phyloP scores from a whole-genome alignment of 805 yeast species.

The Teunomyces atbi region DNA sequence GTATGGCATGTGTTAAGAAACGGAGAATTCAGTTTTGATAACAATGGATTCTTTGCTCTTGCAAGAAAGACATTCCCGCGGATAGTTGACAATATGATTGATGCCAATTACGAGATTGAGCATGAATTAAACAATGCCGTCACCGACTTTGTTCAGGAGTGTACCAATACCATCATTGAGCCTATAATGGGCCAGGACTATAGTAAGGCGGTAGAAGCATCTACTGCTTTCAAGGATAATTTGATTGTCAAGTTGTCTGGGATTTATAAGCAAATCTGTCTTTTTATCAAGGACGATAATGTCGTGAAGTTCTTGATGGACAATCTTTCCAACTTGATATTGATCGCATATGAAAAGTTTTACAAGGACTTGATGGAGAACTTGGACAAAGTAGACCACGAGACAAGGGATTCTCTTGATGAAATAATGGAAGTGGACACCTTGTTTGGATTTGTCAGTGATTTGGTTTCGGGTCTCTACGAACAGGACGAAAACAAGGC shows the following conservation, averaged over 20 bases:
- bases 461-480: slow-evolving; percentile 23
- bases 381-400: slow-evolving; percentile 20
- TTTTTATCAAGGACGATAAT: slow-evolving; percentile 56
- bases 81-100: slow-evolving; percentile 78
- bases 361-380: slow-evolving; percentile 33
- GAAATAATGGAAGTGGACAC: slow-evolving; percentile 66
- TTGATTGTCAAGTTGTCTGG: slow-evolving; percentile 57
- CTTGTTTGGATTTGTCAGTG: slow-evolving; percentile 49
- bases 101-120: slow-evolving; percentile 70
- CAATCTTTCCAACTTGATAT: slow-evolving; percentile 46
- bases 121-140: slow-evolving; percentile 69
- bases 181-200: slow-evolving; percentile 29
- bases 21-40: slow-evolving; percentile 37
- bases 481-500: slow-evolving; percentile 17
- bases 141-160: slow-evolving; percentile 60
- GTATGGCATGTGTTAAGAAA: slow-evolving; percentile 37
- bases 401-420: slow-evolving; percentile 28
- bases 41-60: slow-evolving; percentile 43
- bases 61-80: slow-evolving; percentile 73
- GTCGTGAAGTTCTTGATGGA: slow-evolving; percentile 32
- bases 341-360: slow-evolving; percentile 56
- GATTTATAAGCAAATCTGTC: slow-evolving; percentile 47
- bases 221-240: slow-evolving; percentile 45
- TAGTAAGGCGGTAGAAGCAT: slow-evolving; percentile 27
- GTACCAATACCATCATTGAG: slow-evolving; percentile 42